phyloP scores from a whole-genome alignment of 495 filamentous ascomycete species.

The Aspergillus egyptiacus region DNA sequence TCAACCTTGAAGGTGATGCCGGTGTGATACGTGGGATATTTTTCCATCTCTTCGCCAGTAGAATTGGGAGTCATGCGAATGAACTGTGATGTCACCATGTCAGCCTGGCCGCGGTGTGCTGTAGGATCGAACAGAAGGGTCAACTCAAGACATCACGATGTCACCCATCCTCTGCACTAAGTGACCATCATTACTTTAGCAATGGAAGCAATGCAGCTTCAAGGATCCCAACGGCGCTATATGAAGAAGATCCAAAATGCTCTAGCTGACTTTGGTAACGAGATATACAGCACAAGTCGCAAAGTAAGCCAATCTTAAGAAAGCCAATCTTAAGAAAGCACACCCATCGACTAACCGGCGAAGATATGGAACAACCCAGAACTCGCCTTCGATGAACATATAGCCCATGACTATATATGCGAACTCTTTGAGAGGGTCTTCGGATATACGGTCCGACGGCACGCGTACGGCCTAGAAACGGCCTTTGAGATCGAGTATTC shows the following conservation, averaged over 20 bases:
- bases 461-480: conserved; percentile 48
- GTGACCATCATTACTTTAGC: too few species aligned
- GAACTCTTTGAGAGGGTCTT: conserved; percentile 35
- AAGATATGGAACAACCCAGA: conserved; percentile 49
- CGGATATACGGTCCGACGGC: conserved; percentile 33
- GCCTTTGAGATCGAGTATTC: conserved; percentile 52
- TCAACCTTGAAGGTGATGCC: too few species aligned
- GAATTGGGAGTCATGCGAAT: too few species aligned
- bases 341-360: not conserved
- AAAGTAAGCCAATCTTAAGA: conserved; percentile 25
- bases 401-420: conserved; percentile 49
- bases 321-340: not conserved
- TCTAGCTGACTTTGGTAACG: conserved; percentile 25
- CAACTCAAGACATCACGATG: too few species aligned
- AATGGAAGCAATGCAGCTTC: conserved; percentile 28
- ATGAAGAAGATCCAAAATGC: conserved; percentile 27
- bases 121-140: too few species aligned
- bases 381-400: conserved; percentile 47
- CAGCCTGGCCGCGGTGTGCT: too few species aligned
- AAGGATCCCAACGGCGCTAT: conserved; percentile 22
- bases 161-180: too few species aligned
- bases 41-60: too few species aligned
- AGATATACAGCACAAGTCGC: conserved; percentile 42
- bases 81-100: too few species aligned
- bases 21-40: too few species aligned